Conservation (phyloP, 495 filamentous ascomycete species). For the Trichoderma gamsii region DNA sequence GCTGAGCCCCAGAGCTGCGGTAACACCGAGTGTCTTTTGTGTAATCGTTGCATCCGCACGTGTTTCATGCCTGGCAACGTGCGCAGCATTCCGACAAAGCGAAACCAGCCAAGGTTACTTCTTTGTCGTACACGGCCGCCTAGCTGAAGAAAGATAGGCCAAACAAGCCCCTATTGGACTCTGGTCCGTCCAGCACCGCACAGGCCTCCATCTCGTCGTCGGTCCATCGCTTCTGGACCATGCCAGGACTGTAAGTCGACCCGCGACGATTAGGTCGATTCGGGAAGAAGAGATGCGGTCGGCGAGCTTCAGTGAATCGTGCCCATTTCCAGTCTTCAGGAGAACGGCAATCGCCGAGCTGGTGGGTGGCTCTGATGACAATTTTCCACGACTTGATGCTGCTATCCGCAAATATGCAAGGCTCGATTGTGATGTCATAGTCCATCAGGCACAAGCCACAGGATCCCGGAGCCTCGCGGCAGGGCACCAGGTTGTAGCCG, state of each 20-base stretch:
- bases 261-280: slow-evolving; percentile 12
- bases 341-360: slow-evolving; percentile 3
- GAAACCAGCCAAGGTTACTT: not conserved
- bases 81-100: not conserved
- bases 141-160: not conserved
- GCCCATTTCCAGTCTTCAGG: slow-evolving; percentile 16
- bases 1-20: not conserved
- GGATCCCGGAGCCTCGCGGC: slow-evolving; percentile 4
- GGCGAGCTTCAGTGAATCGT: not conserved
- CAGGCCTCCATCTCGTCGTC: slow-evolving; percentile 6
- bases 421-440: slow-evolving; percentile 15
- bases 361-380: not conserved
- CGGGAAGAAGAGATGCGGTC: not conserved
- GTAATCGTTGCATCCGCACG: no score
- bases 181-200: not conserved
- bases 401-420: not conserved
- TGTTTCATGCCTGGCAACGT: no score
- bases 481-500: slow-evolving; percentile 1
- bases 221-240: not conserved
- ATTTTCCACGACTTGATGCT: not conserved
- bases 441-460: slow-evolving; percentile 14
- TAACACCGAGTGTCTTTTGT: not conserved
- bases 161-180: not conserved
- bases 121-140: not conserved
- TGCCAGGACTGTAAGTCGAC: not conserved